phyloP scores from a whole-genome alignment of 345 rosid genomes.

The Gossypium ekmanianum region DNA sequence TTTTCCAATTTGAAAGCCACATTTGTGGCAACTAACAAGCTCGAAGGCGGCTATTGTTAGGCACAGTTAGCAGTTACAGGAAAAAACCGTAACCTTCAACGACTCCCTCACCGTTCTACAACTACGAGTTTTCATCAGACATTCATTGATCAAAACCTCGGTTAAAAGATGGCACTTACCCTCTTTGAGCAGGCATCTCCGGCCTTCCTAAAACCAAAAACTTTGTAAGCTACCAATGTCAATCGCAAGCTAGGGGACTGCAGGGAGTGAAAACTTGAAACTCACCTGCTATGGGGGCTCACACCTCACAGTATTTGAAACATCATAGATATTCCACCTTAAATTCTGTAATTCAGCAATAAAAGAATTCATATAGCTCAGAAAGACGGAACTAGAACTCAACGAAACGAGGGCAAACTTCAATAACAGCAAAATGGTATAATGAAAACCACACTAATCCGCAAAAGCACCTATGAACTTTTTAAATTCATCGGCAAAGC shows the following conservation, averaged over 20 bases:
- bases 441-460: not conserved
- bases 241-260: slow-evolving; percentile 12
- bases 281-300: slow-evolving; percentile 25
- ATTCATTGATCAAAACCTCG: not conserved
- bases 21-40: not conserved
- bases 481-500: not conserved
- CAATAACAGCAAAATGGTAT: slow-evolving; percentile 8
- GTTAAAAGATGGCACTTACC: not conserved
- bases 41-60: not conserved
- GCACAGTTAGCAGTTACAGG: not conserved
- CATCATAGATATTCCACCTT: slow-evolving; percentile 32
- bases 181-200: not conserved
- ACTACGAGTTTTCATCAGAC: not conserved
- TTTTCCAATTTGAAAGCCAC: not conserved
- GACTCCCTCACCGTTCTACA: not conserved
- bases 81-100: not conserved
- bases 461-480: not conserved
- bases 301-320: slow-evolving; percentile 24
- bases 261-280: slow-evolving; percentile 18
- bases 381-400: slow-evolving; percentile 7
- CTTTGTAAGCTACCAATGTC: slow-evolving; percentile 2
- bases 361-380: slow-evolving; percentile 30
- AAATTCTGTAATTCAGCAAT: slow-evolving; percentile 42
- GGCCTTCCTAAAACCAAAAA: slow-evolving; percentile 12
- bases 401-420: not conserved